These are phyloP conservation scores for Talaromyces sp. DNA, from an alignment of 2,329 filamentous ascomycete species.

Conservation along the genomic window DNA sequence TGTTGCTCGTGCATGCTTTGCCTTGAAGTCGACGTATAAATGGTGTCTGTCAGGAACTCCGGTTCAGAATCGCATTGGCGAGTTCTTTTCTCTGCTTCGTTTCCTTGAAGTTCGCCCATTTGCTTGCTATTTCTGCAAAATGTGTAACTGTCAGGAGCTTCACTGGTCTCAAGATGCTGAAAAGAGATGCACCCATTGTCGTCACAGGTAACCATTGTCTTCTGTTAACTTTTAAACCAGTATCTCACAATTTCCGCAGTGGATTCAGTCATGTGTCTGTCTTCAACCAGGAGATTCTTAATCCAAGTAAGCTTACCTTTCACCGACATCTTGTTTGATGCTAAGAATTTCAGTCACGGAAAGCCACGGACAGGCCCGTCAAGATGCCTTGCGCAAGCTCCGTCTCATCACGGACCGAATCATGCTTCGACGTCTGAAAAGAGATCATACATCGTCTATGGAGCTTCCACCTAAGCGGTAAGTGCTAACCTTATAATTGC, in stretches of 20 bases:
- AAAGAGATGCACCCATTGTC: constrained; percentile 66
- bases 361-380: constrained; percentile 53
- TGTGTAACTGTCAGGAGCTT: constrained; percentile 71
- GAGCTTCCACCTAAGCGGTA: constrained; percentile 87
- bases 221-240: not conserved
- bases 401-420: constrained; percentile 85
- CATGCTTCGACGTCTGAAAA: constrained; percentile 93
- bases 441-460: constrained; percentile 89
- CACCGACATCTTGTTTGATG: constrained; percentile 42
- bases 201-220: constrained; percentile 42
- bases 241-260: constrained; percentile 26
- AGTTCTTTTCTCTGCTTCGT: constrained; percentile 89
- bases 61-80: constrained; percentile 92
- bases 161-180: constrained; percentile 76
- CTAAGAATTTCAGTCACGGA: constrained; percentile 48
- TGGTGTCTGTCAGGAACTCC: constrained; percentile 96
- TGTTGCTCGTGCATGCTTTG: constrained; percentile 92
- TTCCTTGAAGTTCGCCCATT: constrained; percentile 88
- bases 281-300: constrained; percentile 92
- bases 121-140: constrained; percentile 88
- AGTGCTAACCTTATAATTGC: constrained; percentile 12
- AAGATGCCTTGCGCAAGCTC: constrained; percentile 71
- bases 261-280: constrained; percentile 68
- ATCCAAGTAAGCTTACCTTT: constrained; percentile 52
- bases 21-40: constrained; percentile 78